These are phyloP conservation scores for Rhizopogon vinicolor DNA, from an alignment of 768 basidiomycete species.

Conservation along the genomic window DNA sequence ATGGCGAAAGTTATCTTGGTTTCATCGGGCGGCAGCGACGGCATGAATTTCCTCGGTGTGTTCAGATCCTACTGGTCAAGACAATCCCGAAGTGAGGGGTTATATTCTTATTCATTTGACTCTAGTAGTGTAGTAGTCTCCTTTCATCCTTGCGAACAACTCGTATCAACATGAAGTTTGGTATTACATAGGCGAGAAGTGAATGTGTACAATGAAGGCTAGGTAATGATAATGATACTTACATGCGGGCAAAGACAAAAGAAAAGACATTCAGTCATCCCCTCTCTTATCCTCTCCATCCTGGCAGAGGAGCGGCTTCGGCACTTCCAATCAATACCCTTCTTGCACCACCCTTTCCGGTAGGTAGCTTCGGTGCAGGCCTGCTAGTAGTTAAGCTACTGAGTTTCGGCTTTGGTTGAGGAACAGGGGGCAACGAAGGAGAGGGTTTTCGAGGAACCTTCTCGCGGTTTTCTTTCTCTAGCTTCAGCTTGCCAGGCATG, in stretches of 20 bases:
- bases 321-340: slow-evolving; percentile 65
- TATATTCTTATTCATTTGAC: not conserved
- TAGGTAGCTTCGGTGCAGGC: slow-evolving; percentile 26
- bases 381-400: slow-evolving; percentile 3
- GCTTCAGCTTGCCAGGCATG: slow-evolving; percentile 23
- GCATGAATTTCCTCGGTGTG: slow-evolving; percentile 26
- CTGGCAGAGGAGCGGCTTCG: slow-evolving; percentile 51
- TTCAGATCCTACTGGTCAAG: slow-evolving; percentile 40
- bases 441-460: slow-evolving; percentile 27
- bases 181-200: not conserved
- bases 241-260: slow-evolving; percentile 7
- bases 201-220: not conserved
- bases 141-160: not conserved
- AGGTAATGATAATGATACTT: slow-evolving; percentile 6
- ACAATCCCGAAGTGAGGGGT: slow-evolving; percentile 12
- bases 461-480: slow-evolving; percentile 31
- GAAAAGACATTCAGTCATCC: not conserved
- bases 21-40: slow-evolving; percentile 28
- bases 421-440: slow-evolving; percentile 14
- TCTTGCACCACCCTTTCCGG: slow-evolving; percentile 47
- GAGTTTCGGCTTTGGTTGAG: slow-evolving; percentile 9
- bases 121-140: not conserved
- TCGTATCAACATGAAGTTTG: too few species aligned
- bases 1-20: slow-evolving; percentile 31
- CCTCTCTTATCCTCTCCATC: slow-evolving; percentile 41